Conservation (phyloP, 805 yeast genomes). For the Vanderwaltozyma polyspora region DNA sequence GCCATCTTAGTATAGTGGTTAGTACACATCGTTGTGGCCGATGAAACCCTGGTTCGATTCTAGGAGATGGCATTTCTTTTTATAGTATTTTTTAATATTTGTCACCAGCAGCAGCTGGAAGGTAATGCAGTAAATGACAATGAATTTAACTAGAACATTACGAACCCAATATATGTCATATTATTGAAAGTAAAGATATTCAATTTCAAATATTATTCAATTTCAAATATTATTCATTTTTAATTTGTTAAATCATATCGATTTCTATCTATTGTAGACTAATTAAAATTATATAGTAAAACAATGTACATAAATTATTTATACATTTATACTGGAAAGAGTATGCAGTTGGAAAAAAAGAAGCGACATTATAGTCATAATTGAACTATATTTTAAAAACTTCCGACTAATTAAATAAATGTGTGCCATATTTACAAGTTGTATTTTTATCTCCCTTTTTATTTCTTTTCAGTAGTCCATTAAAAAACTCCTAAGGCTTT, state of each 20-base stretch:
- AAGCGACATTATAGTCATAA: too few relatives aligned
- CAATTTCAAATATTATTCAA: too few relatives aligned
- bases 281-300: neutral
- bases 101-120: too few relatives aligned
- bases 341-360: neutral
- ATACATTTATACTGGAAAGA: neutral
- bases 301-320: neutral
- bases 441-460: too few relatives aligned
- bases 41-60: neutral
- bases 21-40: neutral
- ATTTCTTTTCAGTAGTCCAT: neutral
- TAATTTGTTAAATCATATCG: neutral
- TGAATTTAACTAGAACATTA: neutral
- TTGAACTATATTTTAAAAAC: too few relatives aligned
- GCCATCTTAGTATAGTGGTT: neutral
- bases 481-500: constrained; percentile 47
- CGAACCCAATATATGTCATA: neutral
- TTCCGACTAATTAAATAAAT: too few relatives aligned
- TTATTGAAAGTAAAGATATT: too few relatives aligned
- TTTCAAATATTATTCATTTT: neutral
- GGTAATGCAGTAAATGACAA: too few relatives aligned
- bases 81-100: too few relatives aligned
- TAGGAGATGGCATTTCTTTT: neutral
- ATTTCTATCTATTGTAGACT: neutral
- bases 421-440: neutral